Conservation (phyloP, 169 alveolate genomes). For the Amoebophrya sp. region DNA sequence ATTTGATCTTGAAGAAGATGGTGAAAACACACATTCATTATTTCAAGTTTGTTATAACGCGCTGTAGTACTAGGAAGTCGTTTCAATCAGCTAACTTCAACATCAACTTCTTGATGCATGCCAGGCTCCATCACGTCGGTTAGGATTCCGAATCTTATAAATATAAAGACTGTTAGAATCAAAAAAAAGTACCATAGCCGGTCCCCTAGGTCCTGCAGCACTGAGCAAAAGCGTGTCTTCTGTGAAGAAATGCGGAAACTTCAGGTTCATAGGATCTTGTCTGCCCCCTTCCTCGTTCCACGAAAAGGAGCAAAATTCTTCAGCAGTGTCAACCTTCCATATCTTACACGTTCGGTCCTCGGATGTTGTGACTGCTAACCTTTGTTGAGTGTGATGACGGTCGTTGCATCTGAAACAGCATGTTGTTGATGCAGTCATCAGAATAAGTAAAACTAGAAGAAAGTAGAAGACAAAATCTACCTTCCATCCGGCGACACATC, state of each 20-base stretch:
- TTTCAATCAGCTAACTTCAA: no score
- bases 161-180: no score
- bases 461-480: not conserved
- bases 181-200: not conserved
- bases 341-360: not conserved
- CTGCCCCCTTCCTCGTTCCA: not conserved
- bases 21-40: no score
- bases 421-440: no score
- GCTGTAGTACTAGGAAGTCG: no score
- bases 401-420: no score
- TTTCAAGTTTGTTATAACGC: no score
- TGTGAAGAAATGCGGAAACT: not conserved
- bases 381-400: no score
- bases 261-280: not conserved
- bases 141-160: not conserved
- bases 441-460: no score
- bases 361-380: not conserved
- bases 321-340: not conserved
- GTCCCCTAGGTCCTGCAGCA: not conserved
- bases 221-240: not conserved
- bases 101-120: no score
- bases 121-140: no score
- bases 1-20: no score
- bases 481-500: conserved; percentile 5
- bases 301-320: not conserved